Base-by-base conservation (phyloP, 768 basidiomycete genomes). In the Hericium alpestre region DNA sequence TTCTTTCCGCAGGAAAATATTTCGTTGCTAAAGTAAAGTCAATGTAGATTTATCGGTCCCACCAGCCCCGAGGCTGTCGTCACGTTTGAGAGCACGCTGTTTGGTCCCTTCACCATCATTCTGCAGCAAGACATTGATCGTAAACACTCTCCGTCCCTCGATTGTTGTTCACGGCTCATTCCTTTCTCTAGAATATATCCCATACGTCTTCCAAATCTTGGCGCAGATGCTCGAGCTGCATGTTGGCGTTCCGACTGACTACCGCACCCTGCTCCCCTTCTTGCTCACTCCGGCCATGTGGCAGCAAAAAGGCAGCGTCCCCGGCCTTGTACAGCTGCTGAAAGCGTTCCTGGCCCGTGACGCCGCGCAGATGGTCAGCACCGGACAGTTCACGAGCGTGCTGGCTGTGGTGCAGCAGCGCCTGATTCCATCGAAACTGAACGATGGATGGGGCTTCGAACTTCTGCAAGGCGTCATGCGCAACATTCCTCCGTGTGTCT, bases 171-270 rank as follows among this genome's bases (percentile, higher is more conserved):
- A 56, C 37, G 13, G 46, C 53, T 51, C 10, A 53, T 53, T 12
- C 12, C 51, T 12, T 3, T 38, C 25, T 22, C 3, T 69, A 93
- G 95, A 97, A 73, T 98, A 96, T 67, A 86, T 98, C 50, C 95
- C 96, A 4, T 99, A 96, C 68, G 88, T 90, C 55, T 97, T 98
- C 78, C 96, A 99, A 67, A 81, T 99, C 62, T 82, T 97, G 48
- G 87, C 93, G 0, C 96, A 98, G 66, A 93, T 99, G 79, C 85
- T 99, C 32, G 87, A 93, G 60, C 73, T 91, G 2, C 93, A 95
- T 63, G 72, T 69, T 2, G 74, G 77, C 7, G 75, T 94, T 2
- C 93, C 95, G 1, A 70, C 74, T 0, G 80, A 86, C 56, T 99
- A 97, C 72, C 83, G 84, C 25, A 73, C 77, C 27, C 75, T 98